A percentile compares a stretch with the other conserved stretches of the same genome.
Conservation (phyloP, 1,139 yeast genomes). For the Candida glucosophila region DNA sequence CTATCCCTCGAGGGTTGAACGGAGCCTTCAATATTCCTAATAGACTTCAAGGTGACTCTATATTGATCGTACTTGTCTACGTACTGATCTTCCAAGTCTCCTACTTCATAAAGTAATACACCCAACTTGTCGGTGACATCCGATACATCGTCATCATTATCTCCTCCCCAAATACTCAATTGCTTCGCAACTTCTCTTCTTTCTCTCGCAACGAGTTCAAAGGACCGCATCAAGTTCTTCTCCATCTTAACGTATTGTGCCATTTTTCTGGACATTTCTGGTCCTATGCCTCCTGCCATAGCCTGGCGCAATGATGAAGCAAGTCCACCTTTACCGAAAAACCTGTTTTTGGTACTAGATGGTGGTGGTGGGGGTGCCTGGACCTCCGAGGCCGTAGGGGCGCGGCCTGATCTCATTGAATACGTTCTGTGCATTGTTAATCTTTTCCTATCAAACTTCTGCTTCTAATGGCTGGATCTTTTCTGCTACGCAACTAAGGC, state of each 20-base stretch:
- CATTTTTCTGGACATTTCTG: slow-evolving; percentile 87
- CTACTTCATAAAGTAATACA: slow-evolving; percentile 89
- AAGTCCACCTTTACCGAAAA: slow-evolving; percentile 86
- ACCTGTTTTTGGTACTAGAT: slow-evolving; percentile 72
- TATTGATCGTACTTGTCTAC: slow-evolving; percentile 97
- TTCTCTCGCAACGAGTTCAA: slow-evolving; percentile 90
- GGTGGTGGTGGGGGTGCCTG: slow-evolving; percentile 93
- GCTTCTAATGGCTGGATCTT: no score
- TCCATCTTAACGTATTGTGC: slow-evolving; percentile 90
- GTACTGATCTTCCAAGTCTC: slow-evolving; percentile 96
- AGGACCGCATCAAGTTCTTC: slow-evolving; percentile 89
- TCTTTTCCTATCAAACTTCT: no score
- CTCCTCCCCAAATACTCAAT: slow-evolving; percentile 96
- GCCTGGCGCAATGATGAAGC: slow-evolving; percentile 75
- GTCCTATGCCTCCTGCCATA: slow-evolving; percentile 91
- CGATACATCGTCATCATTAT: slow-evolving; percentile 91
- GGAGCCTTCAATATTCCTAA: slow-evolving; percentile 93
- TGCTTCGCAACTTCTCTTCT: slow-evolving; percentile 96
- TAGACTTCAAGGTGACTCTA: slow-evolving; percentile 89
- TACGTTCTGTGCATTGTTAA: slow-evolving; percentile 95
- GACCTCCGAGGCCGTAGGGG: slow-evolving; percentile 94
- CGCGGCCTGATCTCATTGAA: slow-evolving; percentile 88
- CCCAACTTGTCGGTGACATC: slow-evolving; percentile 97
- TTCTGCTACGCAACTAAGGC: no score
- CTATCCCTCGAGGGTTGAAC: slow-evolving; percentile 98